Evolutionary conservation across 2,329 filamentous ascomycete species (phyloP), one percentile per base, ranked within the genome.

Genomic region (Phialophora expanda): DNA sequence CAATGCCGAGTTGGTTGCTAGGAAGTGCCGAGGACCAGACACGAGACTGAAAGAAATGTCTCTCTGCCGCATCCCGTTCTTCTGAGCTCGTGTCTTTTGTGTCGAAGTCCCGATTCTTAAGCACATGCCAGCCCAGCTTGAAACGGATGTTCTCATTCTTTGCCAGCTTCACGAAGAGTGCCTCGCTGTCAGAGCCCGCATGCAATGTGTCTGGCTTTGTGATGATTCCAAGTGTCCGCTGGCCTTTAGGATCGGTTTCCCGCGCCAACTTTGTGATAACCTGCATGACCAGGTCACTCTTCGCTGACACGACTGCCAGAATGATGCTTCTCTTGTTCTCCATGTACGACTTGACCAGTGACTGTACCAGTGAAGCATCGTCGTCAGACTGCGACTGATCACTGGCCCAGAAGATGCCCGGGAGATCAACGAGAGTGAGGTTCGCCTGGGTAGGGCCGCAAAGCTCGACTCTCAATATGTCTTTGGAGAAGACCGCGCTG

Each of bases 391-490:
- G 84, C 61, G 84, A 80, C 32, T 80, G 78, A 67, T 83, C 86
- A 69, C 81, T 81, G 8, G 85, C 83, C 34, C 81, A 79, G 30
- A 87, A 83, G 1, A 89, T 76, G 1, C 87, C 86, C 0, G 86
- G 87, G 38, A 89, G 78, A 74, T 89, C 87, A 7, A 89, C 85
- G 0, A 89, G 79, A 0, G 85, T 89, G 51, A 89, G 75, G 17
- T 88, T 80, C 1, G 85, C 85, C 77, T 85, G 83, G 11, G 86
- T 82, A 0, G 86, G 86, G 0, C 86, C 86, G 11, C 80, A 81
- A 72, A 87, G 83, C 70, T 89, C 86, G 0, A 89, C 81, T 0
- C 86, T 82, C 5, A 88, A 79, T 24, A 87, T 82, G 64, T 86
- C 83, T 77, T 65, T 50, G 76, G 83, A 11, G 80, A 78, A 78